These are phyloP conservation scores for Termitomyces sp. DNA, from an alignment of 768 basidiomycete species.

Conservation along the genomic window DNA sequence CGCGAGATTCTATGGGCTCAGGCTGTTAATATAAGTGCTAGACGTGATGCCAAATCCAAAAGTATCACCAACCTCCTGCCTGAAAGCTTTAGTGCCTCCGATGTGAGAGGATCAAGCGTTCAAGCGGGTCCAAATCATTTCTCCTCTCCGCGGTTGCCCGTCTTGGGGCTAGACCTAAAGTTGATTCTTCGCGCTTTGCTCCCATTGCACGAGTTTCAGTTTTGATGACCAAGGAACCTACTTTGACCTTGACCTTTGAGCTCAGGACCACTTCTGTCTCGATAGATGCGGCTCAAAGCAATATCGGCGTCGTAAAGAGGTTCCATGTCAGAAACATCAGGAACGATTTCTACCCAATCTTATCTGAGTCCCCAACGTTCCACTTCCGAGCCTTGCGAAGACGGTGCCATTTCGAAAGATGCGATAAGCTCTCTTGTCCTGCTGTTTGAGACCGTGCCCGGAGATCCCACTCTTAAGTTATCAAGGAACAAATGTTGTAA, in stretches of 20 bases:
- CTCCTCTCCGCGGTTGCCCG: background rate
- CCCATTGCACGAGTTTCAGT: background rate
- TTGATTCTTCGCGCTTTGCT: background rate
- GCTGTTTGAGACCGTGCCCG: background rate
- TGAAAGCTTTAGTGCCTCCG: background rate
- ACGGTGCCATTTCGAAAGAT: background rate
- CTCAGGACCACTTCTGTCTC: background rate
- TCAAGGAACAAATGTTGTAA: too few relatives aligned
- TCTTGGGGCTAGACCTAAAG: background rate
- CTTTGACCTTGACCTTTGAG: background rate
- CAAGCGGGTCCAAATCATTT: background rate
- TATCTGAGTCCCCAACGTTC: too few relatives aligned
- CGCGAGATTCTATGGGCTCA: background rate
- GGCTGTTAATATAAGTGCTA: background rate
- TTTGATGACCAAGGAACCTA: background rate
- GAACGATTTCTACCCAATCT: background rate
- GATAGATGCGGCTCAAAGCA: background rate
- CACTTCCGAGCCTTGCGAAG: background rate
- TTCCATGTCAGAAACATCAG: background rate
- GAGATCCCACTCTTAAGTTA: background rate
- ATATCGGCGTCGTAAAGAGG: background rate
- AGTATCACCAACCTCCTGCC: background rate
- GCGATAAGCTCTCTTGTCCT: too few relatives aligned
- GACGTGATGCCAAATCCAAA: background rate
- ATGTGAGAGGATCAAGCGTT: background rate